These are phyloP conservation scores for Huntiella omanensis DNA, from an alignment of 2,329 filamentous ascomycete species.

Conservation along the genomic window DNA sequence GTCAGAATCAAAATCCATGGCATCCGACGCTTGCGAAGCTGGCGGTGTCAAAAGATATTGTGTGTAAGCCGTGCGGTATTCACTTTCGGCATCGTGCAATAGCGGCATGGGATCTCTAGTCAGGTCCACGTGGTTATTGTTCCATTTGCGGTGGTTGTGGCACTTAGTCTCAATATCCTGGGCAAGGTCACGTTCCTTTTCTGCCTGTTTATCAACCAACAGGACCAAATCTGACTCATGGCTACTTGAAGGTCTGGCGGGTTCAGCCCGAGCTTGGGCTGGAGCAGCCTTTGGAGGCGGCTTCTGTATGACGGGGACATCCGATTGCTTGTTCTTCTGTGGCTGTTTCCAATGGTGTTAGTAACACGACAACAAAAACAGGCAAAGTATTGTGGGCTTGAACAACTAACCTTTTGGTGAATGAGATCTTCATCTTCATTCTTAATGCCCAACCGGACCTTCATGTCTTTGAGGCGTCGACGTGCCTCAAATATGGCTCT, in stretches of 20 bases:
- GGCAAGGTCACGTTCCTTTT: constrained; percentile 66
- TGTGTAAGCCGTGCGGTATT: constrained; percentile 53
- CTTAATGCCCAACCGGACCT: constrained; percentile 76
- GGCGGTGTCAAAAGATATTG: constrained; percentile 51
- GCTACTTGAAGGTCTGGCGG: constrained; percentile 1
- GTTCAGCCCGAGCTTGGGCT: constrained; percentile 38
- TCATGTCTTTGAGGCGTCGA: constrained; percentile 65
- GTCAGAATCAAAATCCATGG: constrained; percentile 27
- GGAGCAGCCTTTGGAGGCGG: constrained; percentile 25
- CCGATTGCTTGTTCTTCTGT: constrained; percentile 47
- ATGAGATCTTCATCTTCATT: constrained; percentile 85
- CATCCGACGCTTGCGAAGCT: constrained; percentile 33
- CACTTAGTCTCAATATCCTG: constrained; percentile 74
- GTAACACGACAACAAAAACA: constrained; percentile 10
- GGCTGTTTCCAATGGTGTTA: constrained; percentile 30
- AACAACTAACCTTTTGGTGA: constrained; percentile 53
- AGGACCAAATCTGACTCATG: constrained; percentile 61
- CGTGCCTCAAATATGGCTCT: constrained; percentile 69
- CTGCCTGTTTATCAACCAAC: constrained; percentile 56
- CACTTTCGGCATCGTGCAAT: constrained; percentile 37
- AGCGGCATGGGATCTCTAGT: constrained; percentile 74
- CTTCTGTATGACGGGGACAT: constrained; percentile 41
- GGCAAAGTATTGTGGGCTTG: constrained; percentile 4
- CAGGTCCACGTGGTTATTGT: constrained; percentile 71
- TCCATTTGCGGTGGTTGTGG: constrained; percentile 79